Evolutionary conservation across 495 filamentous ascomycete genomes (phyloP), one percentile per base, ranked within the genome.

Genomic region (Tuber indicum): DNA sequence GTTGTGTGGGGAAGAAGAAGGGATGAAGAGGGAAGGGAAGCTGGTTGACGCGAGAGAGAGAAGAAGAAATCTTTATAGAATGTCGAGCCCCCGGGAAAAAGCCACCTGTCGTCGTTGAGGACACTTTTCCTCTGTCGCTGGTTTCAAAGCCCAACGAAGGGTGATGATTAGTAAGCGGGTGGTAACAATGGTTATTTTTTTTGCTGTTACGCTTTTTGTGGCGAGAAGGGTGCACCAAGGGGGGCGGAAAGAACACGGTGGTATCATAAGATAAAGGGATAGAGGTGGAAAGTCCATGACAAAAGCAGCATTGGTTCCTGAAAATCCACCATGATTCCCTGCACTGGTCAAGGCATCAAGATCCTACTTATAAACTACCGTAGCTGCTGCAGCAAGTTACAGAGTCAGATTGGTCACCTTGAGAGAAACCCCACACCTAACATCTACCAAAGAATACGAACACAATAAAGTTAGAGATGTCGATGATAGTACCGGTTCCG

Each of bases 221-320:
- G 52, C 44, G 70, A 44, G 39, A 75, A 71, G 75, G 77, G 71
- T 72, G 47, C 42, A 44, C 70, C 77, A 79, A 79, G 78, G 71
- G 73, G 79, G 79, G 77, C 77, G 77, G 77, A 80, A 80, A 80
- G 78, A 80, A 80, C 78, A 80, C 78, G 77, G 78, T 80, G 78
- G 78, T 80, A 80, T 79, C 71, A 80, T 76, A 76, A 71, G 36
- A 52, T 47, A 62, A 26, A 23, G 52, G 23, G n/a, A 26, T 10
- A 14, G 14, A 62, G 23, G 23, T 5, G 52, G 52, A 62, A 62
- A 62, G n/a, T 62, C 10, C n/a, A 32, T 32, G 52, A 26, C 52
- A 62, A 32, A 14, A 62, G 3, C 9, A 62, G 58, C 10, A 32
- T 62, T 32, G 58, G 58, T 62, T 62, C 58, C 58, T 62, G 12